Conservation (phyloP, 306 rosid genomes). For the Cyamopsis tetragonoloba region DNA sequence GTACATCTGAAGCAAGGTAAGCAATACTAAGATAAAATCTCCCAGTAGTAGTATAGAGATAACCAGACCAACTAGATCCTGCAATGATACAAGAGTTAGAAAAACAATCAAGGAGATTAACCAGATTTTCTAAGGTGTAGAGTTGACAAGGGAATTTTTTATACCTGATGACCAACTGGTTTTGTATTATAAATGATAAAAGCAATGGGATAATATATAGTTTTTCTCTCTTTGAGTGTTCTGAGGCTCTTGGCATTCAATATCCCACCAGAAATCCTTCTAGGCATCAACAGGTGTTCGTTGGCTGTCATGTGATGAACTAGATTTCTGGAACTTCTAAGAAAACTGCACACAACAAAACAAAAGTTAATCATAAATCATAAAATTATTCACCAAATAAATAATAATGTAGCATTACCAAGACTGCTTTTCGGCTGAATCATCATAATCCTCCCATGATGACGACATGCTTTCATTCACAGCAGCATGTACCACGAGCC, state of each 20-base stretch:
- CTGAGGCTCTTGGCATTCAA: constrained; percentile 58
- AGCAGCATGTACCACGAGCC: constrained; percentile 54
- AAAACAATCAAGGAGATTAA: background rate
- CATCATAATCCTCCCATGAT: constrained; percentile 42
- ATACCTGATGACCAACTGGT: constrained; percentile 94
- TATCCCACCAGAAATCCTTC: constrained; percentile 59
- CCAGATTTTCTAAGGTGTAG: constrained; percentile 4
- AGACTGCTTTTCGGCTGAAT: constrained; percentile 46
- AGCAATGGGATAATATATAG: constrained; percentile 52
- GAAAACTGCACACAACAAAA: constrained; percentile 39
- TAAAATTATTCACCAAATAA: constrained; percentile 15
- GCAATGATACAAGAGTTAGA: constrained; percentile 29
- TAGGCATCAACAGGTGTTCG: constrained; percentile 52
- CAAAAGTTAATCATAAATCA: constrained; percentile 16
- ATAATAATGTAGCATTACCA: constrained; percentile 44
- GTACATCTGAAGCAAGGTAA: constrained; percentile 80
- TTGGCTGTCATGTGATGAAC: constrained; percentile 33
- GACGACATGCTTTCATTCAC: constrained; percentile 40
- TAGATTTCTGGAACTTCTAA: constrained; percentile 28
- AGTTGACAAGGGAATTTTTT: constrained; percentile 15
- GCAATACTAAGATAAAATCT: constrained; percentile 84
- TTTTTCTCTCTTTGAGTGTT: constrained; percentile 63
- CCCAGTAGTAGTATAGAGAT: constrained; percentile 75
- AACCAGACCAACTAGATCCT: constrained; percentile 95
- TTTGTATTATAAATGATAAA: constrained; percentile 66